Base-by-base conservation (phyloP, 768 basidiomycete species). In the Boletus fagicola region DNA sequence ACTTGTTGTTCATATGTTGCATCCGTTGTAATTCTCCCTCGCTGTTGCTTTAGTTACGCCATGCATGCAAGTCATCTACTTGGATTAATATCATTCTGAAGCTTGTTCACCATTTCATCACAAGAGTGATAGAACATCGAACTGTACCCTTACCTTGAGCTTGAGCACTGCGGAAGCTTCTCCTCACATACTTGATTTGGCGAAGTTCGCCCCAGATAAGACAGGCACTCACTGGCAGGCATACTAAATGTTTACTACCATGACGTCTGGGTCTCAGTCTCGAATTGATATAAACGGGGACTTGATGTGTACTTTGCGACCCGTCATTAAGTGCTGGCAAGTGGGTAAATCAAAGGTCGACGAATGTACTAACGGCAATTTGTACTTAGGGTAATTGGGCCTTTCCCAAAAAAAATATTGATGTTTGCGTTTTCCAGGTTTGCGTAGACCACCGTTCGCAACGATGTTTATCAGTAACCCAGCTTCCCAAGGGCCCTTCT, bases 1-100 rank as follows among this genome's bases (percentile, higher is more conserved):
- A 4, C 15, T 36, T 20, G 9, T 40, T 22, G 31, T 56, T 48
- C 33, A 20, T 40, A 59, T 66, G 62, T 59, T 48, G 20, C 52
- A 61, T 36, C 28, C 39, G n/a, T 24, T 26, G 39, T 30, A 39
- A 7, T 44, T 36, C 20, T 2, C 13, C 35, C 31, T 33, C 22
- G 2, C 16, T 45, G 8, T 24, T 42, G n/a, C 12, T 30, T 53
- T 33, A 59, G 15, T 44, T 47, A 22, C 22, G 45, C 28, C 36
- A 54, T 46, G 31, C 49, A 48, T 11, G 20, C 47, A 51, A 56
- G 40, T 16, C 24, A 31, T 67, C 13, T 59, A 54, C 33, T 45
- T 58, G 52, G 53, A 40, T 48, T 18, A 28, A 39, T 24, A 9
- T 6, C 18, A 33, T 15, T 26, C 49, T 13, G 8, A 22, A 35